Conservation (phyloP, 768 basidiomycete species). For the Leucosporidium yakuticum region DNA sequence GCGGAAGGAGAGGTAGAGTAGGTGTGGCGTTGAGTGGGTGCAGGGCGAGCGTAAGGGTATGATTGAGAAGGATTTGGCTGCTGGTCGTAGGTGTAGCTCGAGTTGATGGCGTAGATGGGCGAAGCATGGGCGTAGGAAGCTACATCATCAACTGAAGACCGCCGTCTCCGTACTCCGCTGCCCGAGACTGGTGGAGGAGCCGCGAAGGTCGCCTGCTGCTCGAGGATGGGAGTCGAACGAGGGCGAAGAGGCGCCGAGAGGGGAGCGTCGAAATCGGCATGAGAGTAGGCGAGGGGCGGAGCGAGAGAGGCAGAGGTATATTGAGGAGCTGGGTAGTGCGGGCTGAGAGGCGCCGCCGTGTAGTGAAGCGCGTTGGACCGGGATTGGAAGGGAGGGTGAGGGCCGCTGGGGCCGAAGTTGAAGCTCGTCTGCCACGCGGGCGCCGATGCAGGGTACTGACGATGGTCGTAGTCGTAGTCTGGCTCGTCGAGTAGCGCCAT, state of each 20-base stretch:
- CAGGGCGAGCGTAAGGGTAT: background rate
- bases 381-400: background rate
- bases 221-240: background rate
- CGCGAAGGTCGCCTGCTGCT: no score
- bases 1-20: background rate
- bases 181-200: no score
- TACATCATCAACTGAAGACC: background rate
- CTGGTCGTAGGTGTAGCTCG: background rate
- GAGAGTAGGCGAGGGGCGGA: background rate
- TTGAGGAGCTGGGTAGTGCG: background rate
- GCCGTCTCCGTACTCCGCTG: no score
- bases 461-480: background rate
- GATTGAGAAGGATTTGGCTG: background rate
- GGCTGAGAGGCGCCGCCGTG: background rate
- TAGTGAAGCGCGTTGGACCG: background rate
- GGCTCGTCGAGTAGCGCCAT: constrained; percentile 17
- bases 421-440: constrained; percentile 24
- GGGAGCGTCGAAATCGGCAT: background rate
- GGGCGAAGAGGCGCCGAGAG: no score
- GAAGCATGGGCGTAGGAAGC: background rate
- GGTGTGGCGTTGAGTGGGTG: background rate
- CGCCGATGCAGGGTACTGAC: constrained; percentile 14
- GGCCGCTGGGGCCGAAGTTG: background rate
- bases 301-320: background rate
- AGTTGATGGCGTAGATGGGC: background rate